phyloP scores from a whole-genome alignment of 352 stramenopile species.

The Blastocystis sp. region DNA sequence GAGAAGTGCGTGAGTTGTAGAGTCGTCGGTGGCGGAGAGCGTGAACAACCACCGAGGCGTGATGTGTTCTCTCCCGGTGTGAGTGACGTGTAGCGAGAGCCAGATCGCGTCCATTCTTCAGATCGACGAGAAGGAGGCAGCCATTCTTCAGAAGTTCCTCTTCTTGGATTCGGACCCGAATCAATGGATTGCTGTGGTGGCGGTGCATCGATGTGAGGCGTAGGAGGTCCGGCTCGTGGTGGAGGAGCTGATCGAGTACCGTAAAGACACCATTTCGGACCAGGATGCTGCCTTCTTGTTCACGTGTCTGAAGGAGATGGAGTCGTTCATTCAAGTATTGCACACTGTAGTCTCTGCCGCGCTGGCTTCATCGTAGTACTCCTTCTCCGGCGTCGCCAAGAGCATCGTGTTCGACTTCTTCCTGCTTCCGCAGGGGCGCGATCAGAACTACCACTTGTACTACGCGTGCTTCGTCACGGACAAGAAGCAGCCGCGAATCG shows the following conservation, averaged over 20 bases:
- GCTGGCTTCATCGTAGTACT: neutral
- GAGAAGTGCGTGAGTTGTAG: neutral
- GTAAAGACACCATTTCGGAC: neutral
- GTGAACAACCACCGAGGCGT: neutral
- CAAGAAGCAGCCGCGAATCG: neutral
- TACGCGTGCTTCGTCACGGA: neutral
- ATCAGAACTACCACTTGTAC: constrained; percentile 50
- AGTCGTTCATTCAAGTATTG: neutral
- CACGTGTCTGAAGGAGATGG: constrained; percentile 11
- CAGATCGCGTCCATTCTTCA: constrained; percentile 11
- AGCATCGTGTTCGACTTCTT: constrained; percentile 8
- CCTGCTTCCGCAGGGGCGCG: constrained; percentile 11
- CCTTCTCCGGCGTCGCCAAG: neutral
- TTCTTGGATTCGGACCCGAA: neutral
- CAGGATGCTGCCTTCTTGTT: neutral
- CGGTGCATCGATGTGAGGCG: neutral
- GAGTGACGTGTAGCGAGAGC: neutral
- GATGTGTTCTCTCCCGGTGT: neutral
- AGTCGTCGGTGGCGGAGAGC: neutral
- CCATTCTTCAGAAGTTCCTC: neutral
- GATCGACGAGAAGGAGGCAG: neutral
- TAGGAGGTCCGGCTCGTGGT: neutral
- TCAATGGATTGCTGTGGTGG: neutral
- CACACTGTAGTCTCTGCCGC: neutral
- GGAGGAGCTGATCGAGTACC: neutral